A percentile compares a stretch with the other conserved stretches of the same genome.
phyloP scores from a whole-genome alignment of 2,329 filamentous ascomycete genomes.

The Escovopsis sp. region DNA sequence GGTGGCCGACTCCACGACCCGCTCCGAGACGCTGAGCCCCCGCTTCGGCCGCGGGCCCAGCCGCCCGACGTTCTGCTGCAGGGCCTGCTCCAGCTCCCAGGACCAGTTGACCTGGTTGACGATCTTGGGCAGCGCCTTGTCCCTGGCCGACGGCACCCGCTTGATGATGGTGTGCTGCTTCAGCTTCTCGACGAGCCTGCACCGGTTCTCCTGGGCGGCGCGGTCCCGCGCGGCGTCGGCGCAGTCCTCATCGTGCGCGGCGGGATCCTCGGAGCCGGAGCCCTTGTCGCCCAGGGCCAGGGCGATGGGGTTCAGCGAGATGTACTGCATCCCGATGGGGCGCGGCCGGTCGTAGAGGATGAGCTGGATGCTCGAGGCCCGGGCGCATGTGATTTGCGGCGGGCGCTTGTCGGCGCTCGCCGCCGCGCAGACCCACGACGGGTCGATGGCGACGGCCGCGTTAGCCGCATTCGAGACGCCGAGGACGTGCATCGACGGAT shows the following conservation, averaged over 20 bases:
- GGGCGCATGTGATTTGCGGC: constrained; percentile 62
- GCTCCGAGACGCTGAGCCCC: constrained; percentile 81
- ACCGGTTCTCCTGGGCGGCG: constrained; percentile 42
- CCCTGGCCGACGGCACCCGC: constrained; percentile 64
- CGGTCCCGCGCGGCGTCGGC: constrained; percentile 55
- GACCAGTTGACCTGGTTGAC: constrained; percentile 94
- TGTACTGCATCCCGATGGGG: constrained; percentile 86
- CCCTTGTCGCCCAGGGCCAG: constrained; percentile 68
- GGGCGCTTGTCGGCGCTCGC: constrained; percentile 34
- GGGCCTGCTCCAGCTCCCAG: constrained; percentile 68
- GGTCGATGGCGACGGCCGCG: constrained; percentile 37
- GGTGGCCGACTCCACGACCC: constrained; percentile 83
- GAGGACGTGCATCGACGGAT: constrained; percentile 69
- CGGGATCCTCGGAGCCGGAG: constrained; percentile 20
- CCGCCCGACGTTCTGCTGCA: constrained; percentile 81
- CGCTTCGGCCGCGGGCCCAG: constrained; percentile 71
- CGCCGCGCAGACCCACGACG: constrained; percentile 53
- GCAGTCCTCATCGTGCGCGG: constrained; percentile 32
- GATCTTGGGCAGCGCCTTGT: constrained; percentile 64
- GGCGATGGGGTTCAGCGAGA: constrained; percentile 79
- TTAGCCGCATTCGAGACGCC: constrained; percentile 59
- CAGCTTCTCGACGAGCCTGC: constrained; percentile 67
- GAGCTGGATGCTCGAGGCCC: constrained; percentile 64
- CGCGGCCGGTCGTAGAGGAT: constrained; percentile 79
- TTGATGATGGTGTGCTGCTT: constrained; percentile 74